Evolutionary conservation across 2,329 filamentous ascomycete species (phyloP).

Genomic region (Macrophomina pseudophaseolina): DNA sequence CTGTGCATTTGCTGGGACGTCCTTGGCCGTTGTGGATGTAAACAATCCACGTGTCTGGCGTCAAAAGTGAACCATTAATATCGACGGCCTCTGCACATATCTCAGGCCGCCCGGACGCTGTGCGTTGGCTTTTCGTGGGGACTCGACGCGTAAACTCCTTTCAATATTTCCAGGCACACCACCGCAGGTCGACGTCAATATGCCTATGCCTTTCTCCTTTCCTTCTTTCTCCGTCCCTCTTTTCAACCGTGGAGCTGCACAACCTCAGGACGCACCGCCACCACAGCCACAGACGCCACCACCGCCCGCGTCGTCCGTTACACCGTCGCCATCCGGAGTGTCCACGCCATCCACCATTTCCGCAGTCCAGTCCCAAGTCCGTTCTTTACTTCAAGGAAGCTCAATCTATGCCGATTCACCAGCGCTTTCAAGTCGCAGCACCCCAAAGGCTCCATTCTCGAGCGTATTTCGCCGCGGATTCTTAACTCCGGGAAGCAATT

Average conservation of each 20-base stretch:
- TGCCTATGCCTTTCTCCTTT: constrained; percentile 11
- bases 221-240: constrained; percentile 4
- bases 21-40: constrained; percentile 28
- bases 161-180: constrained; percentile 7
- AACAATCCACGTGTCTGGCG: constrained; percentile 34
- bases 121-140: constrained; percentile 19
- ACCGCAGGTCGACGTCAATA: not conserved
- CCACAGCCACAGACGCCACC: not conserved
- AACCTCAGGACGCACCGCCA: not conserved
- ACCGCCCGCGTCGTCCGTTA: not conserved
- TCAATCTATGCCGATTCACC: constrained; percentile 14
- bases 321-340: not conserved
- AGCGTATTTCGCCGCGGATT: not conserved
- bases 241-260: constrained; percentile 10
- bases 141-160: constrained; percentile 15
- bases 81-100: constrained; percentile 12
- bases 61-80: constrained; percentile 17
- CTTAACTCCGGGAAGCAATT: not conserved
- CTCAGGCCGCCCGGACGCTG: constrained; percentile 5
- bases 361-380: constrained; percentile 19
- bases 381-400: constrained; percentile 6
- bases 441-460: constrained; percentile 3
- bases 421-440: constrained; percentile 8
- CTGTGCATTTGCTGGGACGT: constrained; percentile 36
- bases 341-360: constrained; percentile 10